Conservation (phyloP, 1,284 basidiomycete genomes). For the Leccinum insolens region DNA sequence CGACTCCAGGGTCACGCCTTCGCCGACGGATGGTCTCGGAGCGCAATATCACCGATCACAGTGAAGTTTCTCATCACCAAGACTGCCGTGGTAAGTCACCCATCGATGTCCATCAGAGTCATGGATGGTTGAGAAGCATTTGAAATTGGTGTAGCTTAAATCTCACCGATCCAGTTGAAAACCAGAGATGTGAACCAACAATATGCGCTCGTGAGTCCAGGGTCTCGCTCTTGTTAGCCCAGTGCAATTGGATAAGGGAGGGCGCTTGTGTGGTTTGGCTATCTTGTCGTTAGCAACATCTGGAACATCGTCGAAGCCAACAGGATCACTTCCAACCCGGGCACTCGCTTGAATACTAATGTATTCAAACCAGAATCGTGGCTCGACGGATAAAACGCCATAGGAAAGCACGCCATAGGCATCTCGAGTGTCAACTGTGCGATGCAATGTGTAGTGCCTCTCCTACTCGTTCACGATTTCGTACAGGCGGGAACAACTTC, state of each 20-base stretch:
- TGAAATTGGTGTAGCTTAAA: conserved; percentile 69
- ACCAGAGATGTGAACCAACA: background rate
- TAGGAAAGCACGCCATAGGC: background rate
- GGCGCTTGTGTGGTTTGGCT: background rate
- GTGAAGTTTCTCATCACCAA: background rate
- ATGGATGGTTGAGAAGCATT: conserved; percentile 43
- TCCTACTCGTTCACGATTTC: conserved; percentile 85
- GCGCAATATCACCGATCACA: background rate
- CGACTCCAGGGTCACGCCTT: conserved; percentile 6
- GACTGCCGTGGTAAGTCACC: background rate
- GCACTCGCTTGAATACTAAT: background rate
- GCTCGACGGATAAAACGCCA: background rate
- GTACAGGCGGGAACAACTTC: conserved; percentile 93
- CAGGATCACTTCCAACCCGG: background rate
- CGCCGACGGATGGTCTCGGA: background rate
- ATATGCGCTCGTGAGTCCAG: background rate
- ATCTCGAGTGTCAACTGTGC: conserved; percentile 34
- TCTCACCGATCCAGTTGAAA: conserved; percentile 76
- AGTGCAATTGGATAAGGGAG: background rate
- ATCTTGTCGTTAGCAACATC: background rate
- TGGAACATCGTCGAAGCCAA: background rate
- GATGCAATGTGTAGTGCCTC: conserved; percentile 92
- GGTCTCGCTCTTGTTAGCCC: background rate
- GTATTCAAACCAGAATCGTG: background rate
- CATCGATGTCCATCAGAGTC: background rate